Evolutionary conservation across 2,329 filamentous ascomycete genomes (phyloP).

Genomic region (Microcyclosporella mali): DNA sequence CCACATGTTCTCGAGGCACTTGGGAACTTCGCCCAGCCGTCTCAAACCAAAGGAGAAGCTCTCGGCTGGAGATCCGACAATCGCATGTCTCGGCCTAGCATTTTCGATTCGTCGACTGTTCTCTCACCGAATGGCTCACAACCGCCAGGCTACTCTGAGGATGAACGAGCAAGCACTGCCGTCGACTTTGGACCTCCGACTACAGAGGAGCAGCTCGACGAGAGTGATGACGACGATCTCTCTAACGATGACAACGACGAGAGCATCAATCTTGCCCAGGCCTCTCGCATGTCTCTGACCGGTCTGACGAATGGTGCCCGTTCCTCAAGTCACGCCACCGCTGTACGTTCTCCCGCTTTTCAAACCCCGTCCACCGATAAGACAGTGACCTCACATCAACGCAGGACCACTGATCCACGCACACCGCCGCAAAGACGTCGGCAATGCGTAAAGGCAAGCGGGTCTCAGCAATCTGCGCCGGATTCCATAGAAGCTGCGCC

Average conservation of each 20-base stretch:
- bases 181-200: conserved; percentile 19
- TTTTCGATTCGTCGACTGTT: conserved; percentile 17
- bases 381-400: conserved; percentile 19
- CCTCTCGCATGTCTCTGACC: conserved; percentile 9
- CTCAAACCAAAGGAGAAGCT: conserved; percentile 19
- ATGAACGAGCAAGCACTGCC: conserved; percentile 17
- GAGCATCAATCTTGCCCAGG: conserved; percentile 11
- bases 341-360: conserved; percentile 12
- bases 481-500: not conserved
- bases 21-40: conserved; percentile 51
- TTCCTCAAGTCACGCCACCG: not conserved
- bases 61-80: conserved; percentile 14
- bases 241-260: conserved; percentile 11
- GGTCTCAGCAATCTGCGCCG: not conserved
- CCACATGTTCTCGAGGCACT: conserved; percentile 86
- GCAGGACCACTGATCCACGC: conserved; percentile 9
- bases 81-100: conserved; percentile 16
- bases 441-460: not conserved
- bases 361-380: conserved; percentile 6
- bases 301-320: conserved; percentile 3
- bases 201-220: conserved; percentile 24
- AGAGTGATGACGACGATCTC: conserved; percentile 25
- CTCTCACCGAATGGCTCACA: conserved; percentile 15
- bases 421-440: conserved; percentile 1
- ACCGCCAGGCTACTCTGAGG: conserved; percentile 28